A percentile compares a stretch with the other conserved stretches of the same genome.
Conservation (phyloP, 2,329 filamentous ascomycete species). For the Xylariaceae sp. region DNA sequence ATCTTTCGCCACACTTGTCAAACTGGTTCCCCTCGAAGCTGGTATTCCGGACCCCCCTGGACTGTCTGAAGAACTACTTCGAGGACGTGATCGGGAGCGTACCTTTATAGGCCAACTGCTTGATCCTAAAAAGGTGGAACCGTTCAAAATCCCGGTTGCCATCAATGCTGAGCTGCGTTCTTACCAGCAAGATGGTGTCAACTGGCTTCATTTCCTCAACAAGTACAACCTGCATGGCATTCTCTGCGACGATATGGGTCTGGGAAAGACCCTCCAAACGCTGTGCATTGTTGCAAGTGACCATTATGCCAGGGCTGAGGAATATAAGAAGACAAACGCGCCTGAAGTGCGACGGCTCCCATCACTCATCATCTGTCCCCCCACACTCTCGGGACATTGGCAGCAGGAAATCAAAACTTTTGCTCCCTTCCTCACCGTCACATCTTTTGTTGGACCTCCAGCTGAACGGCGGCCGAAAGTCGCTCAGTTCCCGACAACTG, state of each 20-base stretch:
- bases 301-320: constrained; percentile 86
- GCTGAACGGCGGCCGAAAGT: constrained; percentile 69
- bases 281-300: constrained; percentile 97
- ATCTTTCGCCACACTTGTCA: constrained; percentile 93
- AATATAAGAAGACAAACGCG: constrained; percentile 76
- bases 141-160: constrained; percentile 86
- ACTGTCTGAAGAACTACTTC: constrained; percentile 78
- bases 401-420: constrained; percentile 96
- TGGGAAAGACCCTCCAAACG: constrained; percentile 95
- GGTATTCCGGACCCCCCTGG: constrained; percentile 96
- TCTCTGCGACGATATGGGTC: constrained; percentile 98
- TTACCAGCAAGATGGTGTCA: constrained; percentile 97
- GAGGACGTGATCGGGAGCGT: constrained; percentile 86
- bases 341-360: constrained; percentile 74
- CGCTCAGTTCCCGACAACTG: constrained; percentile 65
- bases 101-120: constrained; percentile 96
- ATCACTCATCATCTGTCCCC: constrained; percentile 91
- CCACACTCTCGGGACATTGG: constrained; percentile 95
- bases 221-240: constrained; percentile 97
- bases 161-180: constrained; percentile 96
- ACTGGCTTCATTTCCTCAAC: constrained; percentile 97
- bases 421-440: constrained; percentile 84
- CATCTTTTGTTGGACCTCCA: constrained; percentile 87
- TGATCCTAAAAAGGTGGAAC: constrained; percentile 93
- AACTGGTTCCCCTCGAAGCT: constrained; percentile 92